Evolutionary conservation across 495 filamentous ascomycete genomes (phyloP), one percentile per base, ranked within the genome.

Genomic region (Neurospora tetrasperma): DNA sequence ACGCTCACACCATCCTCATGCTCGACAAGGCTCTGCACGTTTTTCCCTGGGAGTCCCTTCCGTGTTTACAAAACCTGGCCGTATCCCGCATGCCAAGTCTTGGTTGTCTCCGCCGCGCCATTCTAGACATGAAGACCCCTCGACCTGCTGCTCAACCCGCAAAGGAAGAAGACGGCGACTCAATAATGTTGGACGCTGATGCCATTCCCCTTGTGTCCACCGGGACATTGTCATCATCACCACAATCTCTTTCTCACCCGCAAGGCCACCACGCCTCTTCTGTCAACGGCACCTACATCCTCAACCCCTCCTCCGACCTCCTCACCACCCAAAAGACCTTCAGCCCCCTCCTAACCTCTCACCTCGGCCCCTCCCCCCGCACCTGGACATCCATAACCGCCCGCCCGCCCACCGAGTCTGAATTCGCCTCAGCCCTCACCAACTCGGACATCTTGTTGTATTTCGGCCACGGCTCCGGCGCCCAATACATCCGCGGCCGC

Each of bases 31-130:
- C 90, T 18, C 84, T 98, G 18, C 96, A 98, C 73, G 82, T 89
- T 20, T 96, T 99, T 78, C 95, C 96, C 0, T 99, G 96, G 95
- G 96, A 99, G 78, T 97, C 94, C 1, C 82, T 99, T 20, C 93
- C 95, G 0, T 97, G 93, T 76, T 85, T 99, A 71, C 87, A 91
- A 69, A 87, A 87, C n/a, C 86, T 90, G 27, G 89, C 94, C 1
- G 90, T 98, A 35, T 94, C 92, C 5, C 88, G 96, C 20, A 88
- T 99, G 44, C 93, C 94, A 3, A 96, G 92, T 5, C 83, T 99
- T 35, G 90, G 88, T 69, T 92, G 91, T 74, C 87, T 99, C 20
- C 89, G 93, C 5, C 83, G 83, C 72, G 78, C 82, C 27, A 78
- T 85, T 38, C 42, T 81, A 0, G 85, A 86, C 62, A 78, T 80